Evolutionary conservation across 139 green algal species (phyloP).

Genomic region (Helicosporidium sp.): DNA sequence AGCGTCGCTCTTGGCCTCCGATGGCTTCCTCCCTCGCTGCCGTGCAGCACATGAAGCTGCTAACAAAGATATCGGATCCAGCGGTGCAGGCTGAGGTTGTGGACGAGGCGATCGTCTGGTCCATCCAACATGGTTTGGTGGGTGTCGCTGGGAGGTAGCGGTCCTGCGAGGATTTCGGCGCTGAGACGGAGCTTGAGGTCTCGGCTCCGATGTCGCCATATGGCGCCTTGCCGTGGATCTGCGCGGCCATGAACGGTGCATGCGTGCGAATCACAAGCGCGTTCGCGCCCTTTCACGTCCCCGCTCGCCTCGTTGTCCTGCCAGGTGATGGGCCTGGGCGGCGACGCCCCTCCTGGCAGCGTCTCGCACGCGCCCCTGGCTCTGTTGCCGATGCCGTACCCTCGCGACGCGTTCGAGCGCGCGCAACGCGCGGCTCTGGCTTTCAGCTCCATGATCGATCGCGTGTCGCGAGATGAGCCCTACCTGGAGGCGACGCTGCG

Average conservation of each 20-base stretch:
- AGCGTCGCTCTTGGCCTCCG: too few species aligned
- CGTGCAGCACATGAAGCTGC: not conserved
- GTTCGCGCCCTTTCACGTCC: too few species aligned
- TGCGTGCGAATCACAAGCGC: not conserved
- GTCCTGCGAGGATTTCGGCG: constrained; percentile 2
- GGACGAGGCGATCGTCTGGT: constrained; percentile 58
- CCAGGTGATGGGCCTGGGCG: constrained; percentile 19
- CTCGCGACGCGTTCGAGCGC: constrained; percentile 23
- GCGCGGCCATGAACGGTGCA: not conserved
- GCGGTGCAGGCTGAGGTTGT: constrained; percentile 17
- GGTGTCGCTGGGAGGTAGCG: too few species aligned
- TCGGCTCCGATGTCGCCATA: not conserved
- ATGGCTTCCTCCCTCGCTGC: too few species aligned
- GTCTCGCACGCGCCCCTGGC: constrained; percentile 67
- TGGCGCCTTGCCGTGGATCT: not conserved
- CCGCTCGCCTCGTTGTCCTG: not conserved
- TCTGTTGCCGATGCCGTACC: constrained; percentile 65
- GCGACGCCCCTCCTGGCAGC: constrained; percentile 6
- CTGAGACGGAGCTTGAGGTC: not conserved
- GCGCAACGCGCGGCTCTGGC: constrained; percentile 28
- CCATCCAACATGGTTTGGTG: constrained; percentile 62
- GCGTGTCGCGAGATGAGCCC: constrained; percentile 42
- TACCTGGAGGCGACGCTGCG: constrained; percentile 54
- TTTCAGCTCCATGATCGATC: constrained; percentile 71
- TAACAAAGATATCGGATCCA: not conserved